Percentiles rank a stretch among this genome's conserved stretches.
These are phyloP conservation scores for Paracamarosporium sp. DNA, from an alignment of 2,329 filamentous ascomycete genomes.

Conservation along the genomic window DNA sequence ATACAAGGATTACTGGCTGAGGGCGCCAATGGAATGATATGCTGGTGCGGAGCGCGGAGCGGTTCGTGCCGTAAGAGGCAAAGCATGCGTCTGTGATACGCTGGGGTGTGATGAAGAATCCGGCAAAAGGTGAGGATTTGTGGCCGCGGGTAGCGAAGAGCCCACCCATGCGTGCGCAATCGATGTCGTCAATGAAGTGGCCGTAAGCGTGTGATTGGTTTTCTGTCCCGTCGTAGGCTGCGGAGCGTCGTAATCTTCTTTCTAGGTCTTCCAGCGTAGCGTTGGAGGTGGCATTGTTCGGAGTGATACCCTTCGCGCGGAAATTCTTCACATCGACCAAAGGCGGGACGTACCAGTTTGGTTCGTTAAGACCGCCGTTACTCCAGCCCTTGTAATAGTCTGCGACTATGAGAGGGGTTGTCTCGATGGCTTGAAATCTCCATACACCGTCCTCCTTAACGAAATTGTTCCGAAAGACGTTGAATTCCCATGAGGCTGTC, in stretches of 20 bases:
- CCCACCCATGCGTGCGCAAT: conserved; percentile 22
- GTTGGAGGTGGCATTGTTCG: background rate
- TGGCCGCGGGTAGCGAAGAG: conserved; percentile 30
- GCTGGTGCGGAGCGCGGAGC: conserved; percentile 20
- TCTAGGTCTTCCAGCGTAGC: conserved; percentile 18
- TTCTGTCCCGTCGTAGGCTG: conserved; percentile 30
- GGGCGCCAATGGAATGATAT: conserved; percentile 37
- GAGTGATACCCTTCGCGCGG: background rate
- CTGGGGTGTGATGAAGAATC: conserved; percentile 29
- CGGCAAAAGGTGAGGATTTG: conserved; percentile 31
- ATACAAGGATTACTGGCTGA: conserved; percentile 33
- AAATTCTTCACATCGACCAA: conserved; percentile 16
- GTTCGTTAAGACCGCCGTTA: conserved; percentile 15
- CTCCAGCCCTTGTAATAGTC: conserved; percentile 34
- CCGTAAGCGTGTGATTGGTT: conserved; percentile 32
- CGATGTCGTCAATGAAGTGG: conserved; percentile 28
- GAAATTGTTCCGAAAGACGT: conserved; percentile 28
- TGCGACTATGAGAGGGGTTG: conserved; percentile 26
- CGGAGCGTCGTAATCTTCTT: conserved; percentile 25
- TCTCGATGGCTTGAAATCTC: conserved; percentile 23
- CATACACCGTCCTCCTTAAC: conserved; percentile 26
- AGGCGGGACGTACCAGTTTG: conserved; percentile 19
- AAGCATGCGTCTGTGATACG: conserved; percentile 26
- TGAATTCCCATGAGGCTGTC: conserved; percentile 32
- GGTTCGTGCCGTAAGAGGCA: conserved; percentile 28